Evolutionary conservation across 2,329 filamentous ascomycete species (phyloP).

Genomic region (Fusarium sp.): DNA sequence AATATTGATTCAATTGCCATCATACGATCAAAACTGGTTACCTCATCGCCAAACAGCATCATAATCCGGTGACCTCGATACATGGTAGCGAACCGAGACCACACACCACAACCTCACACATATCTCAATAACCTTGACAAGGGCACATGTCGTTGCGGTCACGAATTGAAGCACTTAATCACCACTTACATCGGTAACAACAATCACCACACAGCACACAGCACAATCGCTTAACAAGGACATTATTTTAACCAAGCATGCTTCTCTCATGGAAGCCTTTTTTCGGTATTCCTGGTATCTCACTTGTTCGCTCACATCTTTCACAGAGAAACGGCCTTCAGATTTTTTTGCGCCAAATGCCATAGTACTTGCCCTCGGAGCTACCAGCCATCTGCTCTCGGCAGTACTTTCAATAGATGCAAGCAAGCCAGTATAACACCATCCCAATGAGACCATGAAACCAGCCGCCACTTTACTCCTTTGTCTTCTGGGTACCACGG

Average conservation of each 20-base stretch:
- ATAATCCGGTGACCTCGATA: constrained; percentile 18
- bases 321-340: constrained; percentile 50
- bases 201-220: not conserved
- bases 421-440: constrained; percentile 76
- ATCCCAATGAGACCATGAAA: constrained; percentile 72
- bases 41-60: constrained; percentile 5
- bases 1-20: constrained; percentile 15
- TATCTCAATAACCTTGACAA: not conserved
- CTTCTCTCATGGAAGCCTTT: constrained; percentile 42
- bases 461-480: constrained; percentile 79
- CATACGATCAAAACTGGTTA: constrained; percentile 29
- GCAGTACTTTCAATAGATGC: constrained; percentile 70
- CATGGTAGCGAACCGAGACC: not conserved
- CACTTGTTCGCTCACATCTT: constrained; percentile 48
- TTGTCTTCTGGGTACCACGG: constrained; percentile 99
- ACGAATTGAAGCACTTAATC: no score
- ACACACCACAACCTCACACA: not conserved
- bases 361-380: constrained; percentile 65
- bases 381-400: constrained; percentile 64
- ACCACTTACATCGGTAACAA: not conserved
- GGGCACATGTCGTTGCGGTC: not conserved
- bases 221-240: constrained; percentile 26
- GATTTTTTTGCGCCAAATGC: constrained; percentile 64
- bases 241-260: constrained; percentile 45
- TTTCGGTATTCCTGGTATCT: constrained; percentile 48